phyloP scores from a whole-genome alignment of 129 eudicot species.

The Rutidosis leptorrhynchoides region DNA sequence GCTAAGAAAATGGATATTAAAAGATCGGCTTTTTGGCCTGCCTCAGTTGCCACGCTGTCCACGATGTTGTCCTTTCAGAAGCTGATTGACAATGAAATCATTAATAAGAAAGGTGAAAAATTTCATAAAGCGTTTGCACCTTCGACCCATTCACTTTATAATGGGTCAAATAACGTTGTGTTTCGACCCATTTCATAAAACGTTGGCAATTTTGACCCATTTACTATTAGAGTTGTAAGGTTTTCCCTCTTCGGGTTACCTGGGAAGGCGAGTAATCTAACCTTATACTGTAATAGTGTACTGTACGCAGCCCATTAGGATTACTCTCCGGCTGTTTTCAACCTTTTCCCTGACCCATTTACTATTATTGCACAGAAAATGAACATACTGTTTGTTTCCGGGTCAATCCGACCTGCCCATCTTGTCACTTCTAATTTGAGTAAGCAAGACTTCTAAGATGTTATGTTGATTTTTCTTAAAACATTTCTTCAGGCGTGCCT shows the following conservation, averaged over 20 bases:
- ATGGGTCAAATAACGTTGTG: constrained; percentile 23
- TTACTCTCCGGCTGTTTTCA: too few species aligned
- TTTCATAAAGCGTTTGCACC: neutral
- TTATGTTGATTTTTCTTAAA: neutral
- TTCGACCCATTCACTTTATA: neutral
- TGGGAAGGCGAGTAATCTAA: too few species aligned
- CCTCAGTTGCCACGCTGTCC: constrained; percentile 33
- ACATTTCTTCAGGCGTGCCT: constrained; percentile 26
- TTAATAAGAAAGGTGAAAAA: constrained; percentile 36
- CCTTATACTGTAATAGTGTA: too few species aligned
- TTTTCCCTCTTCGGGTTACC: too few species aligned
- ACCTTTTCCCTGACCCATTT: too few species aligned
- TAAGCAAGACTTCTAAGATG: neutral
- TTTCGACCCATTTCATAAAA: too few species aligned
- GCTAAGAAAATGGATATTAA: constrained; percentile 34
- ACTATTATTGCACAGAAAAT: too few species aligned
- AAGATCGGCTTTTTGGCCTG: constrained; percentile 36
- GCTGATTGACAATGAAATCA: constrained; percentile 35
- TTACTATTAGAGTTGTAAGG: too few species aligned
- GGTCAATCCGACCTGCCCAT: neutral
- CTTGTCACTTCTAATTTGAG: neutral
- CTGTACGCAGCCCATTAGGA: too few species aligned
- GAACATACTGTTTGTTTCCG: neutral
- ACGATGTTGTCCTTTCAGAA: constrained; percentile 11
- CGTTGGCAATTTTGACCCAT: too few species aligned